Percentiles rank a stretch among this genome's conserved stretches.
phyloP scores from a whole-genome alignment of 2,329 filamentous ascomycete genomes.

The Fusarium robinianum region DNA sequence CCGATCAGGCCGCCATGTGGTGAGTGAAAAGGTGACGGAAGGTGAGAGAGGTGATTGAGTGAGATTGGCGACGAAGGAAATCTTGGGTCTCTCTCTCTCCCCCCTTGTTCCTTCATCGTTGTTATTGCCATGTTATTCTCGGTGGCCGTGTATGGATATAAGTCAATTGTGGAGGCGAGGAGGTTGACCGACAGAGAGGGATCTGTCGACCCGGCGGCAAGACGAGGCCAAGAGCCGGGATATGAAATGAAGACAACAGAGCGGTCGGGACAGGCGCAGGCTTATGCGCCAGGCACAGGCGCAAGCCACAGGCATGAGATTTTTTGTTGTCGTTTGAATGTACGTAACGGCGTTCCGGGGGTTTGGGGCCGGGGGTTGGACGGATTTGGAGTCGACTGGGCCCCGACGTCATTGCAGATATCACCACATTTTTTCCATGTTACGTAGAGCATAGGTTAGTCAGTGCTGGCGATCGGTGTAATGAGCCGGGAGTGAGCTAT shows the following conservation, averaged over 20 bases:
- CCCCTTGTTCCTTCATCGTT: not conserved
- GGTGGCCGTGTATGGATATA: slow-evolving; percentile 5
- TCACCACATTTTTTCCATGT: slow-evolving; percentile 21
- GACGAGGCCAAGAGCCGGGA: slow-evolving; percentile 11
- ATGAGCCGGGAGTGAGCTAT: too few species aligned
- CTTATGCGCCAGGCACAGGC: slow-evolving; percentile 12
- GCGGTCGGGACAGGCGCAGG: slow-evolving; percentile 9
- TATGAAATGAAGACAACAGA: slow-evolving; percentile 20
- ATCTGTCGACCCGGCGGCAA: slow-evolving; percentile 9
- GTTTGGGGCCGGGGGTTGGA: slow-evolving; percentile 11
- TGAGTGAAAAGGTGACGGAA: slow-evolving; percentile 42
- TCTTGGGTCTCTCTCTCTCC: not conserved
- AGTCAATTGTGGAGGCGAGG: slow-evolving; percentile 3
- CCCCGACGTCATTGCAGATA: slow-evolving; percentile 26
- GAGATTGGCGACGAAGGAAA: slow-evolving; percentile 1
- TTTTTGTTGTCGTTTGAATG: slow-evolving; percentile 27
- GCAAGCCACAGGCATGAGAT: slow-evolving; percentile 20
- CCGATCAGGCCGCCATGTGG: slow-evolving; percentile 73
- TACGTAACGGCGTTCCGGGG: slow-evolving; percentile 37
- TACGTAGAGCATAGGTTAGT: slow-evolving; percentile 18
- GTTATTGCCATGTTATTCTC: slow-evolving; percentile 3
- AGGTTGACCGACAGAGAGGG: not conserved
- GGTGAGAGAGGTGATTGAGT: slow-evolving; percentile 1
- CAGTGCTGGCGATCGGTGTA: slow-evolving; percentile 12
- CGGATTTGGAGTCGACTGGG: slow-evolving; percentile 11